Conservation (phyloP, 805 yeast genomes). For the Candida tallmaniae region DNA sequence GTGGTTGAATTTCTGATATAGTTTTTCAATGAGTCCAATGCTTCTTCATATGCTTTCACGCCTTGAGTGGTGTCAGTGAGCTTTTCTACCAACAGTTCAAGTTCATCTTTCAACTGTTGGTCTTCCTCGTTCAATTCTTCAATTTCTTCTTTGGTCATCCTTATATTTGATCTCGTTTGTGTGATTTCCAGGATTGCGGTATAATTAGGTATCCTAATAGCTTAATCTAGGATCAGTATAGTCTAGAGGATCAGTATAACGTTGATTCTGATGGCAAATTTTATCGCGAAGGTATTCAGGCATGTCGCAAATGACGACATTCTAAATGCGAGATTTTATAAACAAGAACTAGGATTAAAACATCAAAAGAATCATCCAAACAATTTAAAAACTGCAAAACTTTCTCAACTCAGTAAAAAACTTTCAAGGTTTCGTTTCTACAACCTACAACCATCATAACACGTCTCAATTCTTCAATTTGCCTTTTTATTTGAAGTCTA, state of each 20-base stretch:
- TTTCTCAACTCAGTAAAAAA: no score
- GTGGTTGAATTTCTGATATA: constrained; percentile 90
- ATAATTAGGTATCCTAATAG: background rate
- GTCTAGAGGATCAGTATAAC: constrained; percentile 29
- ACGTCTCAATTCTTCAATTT: no score
- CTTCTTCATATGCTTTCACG: constrained; percentile 47
- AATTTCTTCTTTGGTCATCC: constrained; percentile 31
- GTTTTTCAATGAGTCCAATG: constrained; percentile 68
- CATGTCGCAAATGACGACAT: no score
- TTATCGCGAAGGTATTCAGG: no score
- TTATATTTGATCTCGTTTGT: background rate
- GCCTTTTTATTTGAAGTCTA: no score
- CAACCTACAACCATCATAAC: no score
- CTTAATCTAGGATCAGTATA: background rate
- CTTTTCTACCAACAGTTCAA: constrained; percentile 82
- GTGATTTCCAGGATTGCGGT: background rate
- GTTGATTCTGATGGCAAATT: constrained; percentile 1
- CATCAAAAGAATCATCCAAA: no score
- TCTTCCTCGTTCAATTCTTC: constrained; percentile 95
- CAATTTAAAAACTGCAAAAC: no score
- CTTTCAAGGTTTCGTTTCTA: no score
- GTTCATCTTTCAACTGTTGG: constrained; percentile 76
- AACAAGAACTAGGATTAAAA: no score
- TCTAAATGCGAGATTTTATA: no score
- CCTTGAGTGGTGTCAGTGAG: constrained; percentile 49